Evolutionary conservation across 192 early-diverging fungal species (phyloP).

Genomic region (Allomyces macrogynus): DNA sequence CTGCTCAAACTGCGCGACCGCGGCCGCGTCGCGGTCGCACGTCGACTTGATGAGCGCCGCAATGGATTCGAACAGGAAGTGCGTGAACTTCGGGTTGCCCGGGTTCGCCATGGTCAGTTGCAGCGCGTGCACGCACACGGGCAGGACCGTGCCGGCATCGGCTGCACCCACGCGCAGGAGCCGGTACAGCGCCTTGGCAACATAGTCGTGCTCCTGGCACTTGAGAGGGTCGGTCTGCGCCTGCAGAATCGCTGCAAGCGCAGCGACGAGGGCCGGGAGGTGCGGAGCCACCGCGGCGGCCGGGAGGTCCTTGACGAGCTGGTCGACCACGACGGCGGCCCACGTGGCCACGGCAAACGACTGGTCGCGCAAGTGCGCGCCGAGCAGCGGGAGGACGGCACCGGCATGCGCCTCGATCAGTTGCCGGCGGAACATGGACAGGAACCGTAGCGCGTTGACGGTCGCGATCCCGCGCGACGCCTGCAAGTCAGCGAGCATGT

Average conservation of each 20-base stretch:
- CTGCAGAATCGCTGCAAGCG: too few species aligned
- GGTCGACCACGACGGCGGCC: conserved; percentile 75
- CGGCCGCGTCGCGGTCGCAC: conserved; percentile 41
- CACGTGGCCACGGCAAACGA: conserved; percentile 80
- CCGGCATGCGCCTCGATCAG: conserved; percentile 57
- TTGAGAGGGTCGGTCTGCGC: conserved; percentile 4
- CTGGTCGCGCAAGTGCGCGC: conserved; percentile 55
- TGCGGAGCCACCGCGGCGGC: too few species aligned
- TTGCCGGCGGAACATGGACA: conserved; percentile 14
- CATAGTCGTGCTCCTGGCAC: conserved; percentile 8
- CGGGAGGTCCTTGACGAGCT: not conserved
- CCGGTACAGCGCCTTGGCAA: not conserved
- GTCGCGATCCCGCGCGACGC: conserved; percentile 35
- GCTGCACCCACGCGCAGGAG: not conserved
- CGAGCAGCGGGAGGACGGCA: conserved; percentile 54
- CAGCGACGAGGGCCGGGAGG: too few species aligned
- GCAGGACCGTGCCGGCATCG: not conserved
- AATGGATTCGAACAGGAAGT: conserved; percentile 87
- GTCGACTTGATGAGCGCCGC: conserved; percentile 69
- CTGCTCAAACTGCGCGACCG: conserved; percentile 63
- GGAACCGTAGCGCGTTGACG: conserved; percentile 28
- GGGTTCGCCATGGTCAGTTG: conserved; percentile 42
- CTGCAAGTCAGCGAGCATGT: conserved; percentile 71
- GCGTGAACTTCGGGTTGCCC: conserved; percentile 93
- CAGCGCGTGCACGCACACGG: not conserved